phyloP scores from a whole-genome alignment of 2,329 filamentous ascomycete species.

The Dactylonectria macrodidyma region DNA sequence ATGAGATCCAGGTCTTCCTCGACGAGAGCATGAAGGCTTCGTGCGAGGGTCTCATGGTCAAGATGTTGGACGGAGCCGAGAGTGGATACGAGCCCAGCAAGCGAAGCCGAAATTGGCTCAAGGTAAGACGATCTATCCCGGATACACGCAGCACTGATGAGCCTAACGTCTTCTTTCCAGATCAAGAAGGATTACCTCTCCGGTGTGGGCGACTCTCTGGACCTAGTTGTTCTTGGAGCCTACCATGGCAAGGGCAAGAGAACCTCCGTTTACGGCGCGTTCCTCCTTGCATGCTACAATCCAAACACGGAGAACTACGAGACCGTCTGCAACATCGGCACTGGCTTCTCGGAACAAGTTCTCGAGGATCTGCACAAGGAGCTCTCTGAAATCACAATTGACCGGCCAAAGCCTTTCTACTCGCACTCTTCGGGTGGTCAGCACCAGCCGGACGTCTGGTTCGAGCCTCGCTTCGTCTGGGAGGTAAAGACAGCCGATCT shows the following conservation, averaged over 20 bases:
- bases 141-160: conserved; percentile 53
- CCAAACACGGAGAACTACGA: conserved; percentile 85
- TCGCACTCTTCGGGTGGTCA: conserved; percentile 86
- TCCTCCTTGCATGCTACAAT: conserved; percentile 96
- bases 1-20: conserved; percentile 92
- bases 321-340: conserved; percentile 98
- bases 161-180: conserved; percentile 69
- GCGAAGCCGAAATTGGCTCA: conserved; percentile 97
- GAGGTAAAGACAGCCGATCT: conserved; percentile 98
- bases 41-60: conserved; percentile 98
- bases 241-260: conserved; percentile 97
- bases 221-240: conserved; percentile 94
- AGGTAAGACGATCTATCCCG: conserved; percentile 67
- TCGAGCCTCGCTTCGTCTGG: conserved; percentile 95
- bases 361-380: conserved; percentile 88
- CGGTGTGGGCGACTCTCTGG: conserved; percentile 94
- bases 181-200: conserved; percentile 99
- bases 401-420: conserved; percentile 95
- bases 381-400: conserved; percentile 85
- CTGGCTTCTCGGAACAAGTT: conserved; percentile 94
- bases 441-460: conserved; percentile 98
- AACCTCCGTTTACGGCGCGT: conserved; percentile 95
- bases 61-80: conserved; percentile 96
- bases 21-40: conserved; percentile 97
- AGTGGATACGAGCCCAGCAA: conserved; percentile 97